These are phyloP conservation scores for Liriodendron chinense DNA, from an alignment of 164 flowering plant species.

Conservation along the genomic window DNA sequence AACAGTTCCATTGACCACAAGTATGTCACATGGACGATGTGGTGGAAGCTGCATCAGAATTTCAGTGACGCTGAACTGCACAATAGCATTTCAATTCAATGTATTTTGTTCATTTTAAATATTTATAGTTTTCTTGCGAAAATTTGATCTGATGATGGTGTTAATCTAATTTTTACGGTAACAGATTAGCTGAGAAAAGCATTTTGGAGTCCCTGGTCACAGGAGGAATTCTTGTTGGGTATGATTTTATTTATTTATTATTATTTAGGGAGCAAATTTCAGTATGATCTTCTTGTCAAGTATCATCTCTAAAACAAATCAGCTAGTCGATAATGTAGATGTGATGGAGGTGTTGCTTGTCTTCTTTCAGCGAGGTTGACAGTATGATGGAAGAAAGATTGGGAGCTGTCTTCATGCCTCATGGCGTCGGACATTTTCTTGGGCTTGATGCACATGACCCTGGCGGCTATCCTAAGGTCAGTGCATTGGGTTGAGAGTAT, in stretches of 20 bases:
- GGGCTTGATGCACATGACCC: constrained; percentile 98
- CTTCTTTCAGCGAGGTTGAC: constrained; percentile 53
- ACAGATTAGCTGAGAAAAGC: constrained; percentile 78
- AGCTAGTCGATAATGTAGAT: too few species aligned
- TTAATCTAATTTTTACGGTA: constrained; percentile 1
- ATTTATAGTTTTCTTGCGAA: not conserved
- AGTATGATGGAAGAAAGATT: constrained; percentile 76
- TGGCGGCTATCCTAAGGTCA: constrained; percentile 82
- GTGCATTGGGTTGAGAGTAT: not conserved
- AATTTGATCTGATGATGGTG: not conserved
- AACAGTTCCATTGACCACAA: not conserved
- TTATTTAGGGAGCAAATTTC: not conserved
- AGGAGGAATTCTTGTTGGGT: constrained; percentile 71
- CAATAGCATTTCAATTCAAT: not conserved
- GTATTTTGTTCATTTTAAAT: not conserved
- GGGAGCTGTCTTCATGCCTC: constrained; percentile 97
- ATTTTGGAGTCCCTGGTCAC: constrained; percentile 62
- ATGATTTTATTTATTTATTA: constrained; percentile 5
- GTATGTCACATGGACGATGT: not conserved
- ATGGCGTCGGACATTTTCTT: constrained; percentile 90
- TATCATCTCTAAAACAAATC: too few species aligned
- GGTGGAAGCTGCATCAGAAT: not conserved
- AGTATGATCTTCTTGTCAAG: too few species aligned
- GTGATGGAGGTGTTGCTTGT: not conserved
- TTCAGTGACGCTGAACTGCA: not conserved